Evolutionary conservation across 2,329 filamentous ascomycete species (phyloP).

Genomic region (Alternaria atra): DNA sequence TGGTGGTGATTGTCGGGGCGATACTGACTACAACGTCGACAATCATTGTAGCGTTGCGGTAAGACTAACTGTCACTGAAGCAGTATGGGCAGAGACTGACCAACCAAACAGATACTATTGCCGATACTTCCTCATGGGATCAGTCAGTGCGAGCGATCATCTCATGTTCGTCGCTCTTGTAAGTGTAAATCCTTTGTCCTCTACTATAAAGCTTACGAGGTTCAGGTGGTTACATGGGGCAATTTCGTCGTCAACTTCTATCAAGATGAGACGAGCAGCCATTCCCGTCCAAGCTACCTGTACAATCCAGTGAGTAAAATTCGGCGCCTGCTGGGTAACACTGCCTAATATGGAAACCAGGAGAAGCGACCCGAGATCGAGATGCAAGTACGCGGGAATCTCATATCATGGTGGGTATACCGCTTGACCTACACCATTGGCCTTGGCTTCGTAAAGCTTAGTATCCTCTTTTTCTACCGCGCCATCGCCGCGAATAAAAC

Average conservation of each 20-base stretch:
- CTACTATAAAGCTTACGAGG: conserved; percentile 16
- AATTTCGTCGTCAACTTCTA: conserved; percentile 49
- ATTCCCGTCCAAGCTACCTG: conserved; percentile 35
- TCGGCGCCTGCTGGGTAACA: neutral
- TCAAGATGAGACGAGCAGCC: conserved; percentile 43
- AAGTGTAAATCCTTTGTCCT: conserved; percentile 7
- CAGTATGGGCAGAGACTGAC: conserved; percentile 7
- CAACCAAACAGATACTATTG: conserved; percentile 42
- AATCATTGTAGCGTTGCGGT: conserved; percentile 44
- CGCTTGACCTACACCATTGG: conserved; percentile 43
- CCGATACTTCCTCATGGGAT: conserved; percentile 44
- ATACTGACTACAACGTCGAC: conserved; percentile 50
- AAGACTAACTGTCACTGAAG: conserved; percentile 8
- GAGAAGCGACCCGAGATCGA: conserved; percentile 41
- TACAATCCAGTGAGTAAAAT: conserved; percentile 34
- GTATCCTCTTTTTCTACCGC: conserved; percentile 48
- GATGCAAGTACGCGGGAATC: conserved; percentile 33
- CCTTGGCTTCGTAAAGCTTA: conserved; percentile 46
- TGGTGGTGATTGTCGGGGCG: conserved; percentile 47
- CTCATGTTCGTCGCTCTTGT: conserved; percentile 47
- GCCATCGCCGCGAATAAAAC: conserved; percentile 45
- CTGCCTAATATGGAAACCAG: conserved; percentile 26
- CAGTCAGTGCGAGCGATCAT: conserved; percentile 44
- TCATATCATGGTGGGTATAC: conserved; percentile 49
- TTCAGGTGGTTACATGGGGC: conserved; percentile 47